Base-by-base conservation (phyloP, 2,329 filamentous ascomycete species). In the Ophiostoma fasciatum region DNA sequence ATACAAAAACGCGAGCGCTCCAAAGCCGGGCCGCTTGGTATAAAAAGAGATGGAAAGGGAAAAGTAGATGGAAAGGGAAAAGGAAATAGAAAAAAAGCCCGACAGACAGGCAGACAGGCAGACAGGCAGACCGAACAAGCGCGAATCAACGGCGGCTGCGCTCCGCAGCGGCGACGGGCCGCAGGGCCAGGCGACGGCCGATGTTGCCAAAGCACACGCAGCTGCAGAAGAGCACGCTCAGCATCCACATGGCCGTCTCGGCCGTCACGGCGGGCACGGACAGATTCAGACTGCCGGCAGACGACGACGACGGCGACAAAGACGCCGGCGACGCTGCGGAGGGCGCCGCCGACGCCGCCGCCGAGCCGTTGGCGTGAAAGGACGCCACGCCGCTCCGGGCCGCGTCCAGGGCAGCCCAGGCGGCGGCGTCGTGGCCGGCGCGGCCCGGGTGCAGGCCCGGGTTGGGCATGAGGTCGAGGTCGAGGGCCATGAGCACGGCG, bases 151-250 rank as follows among this genome's bases (percentile, higher is more conserved):
- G n/a, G n/a, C n/a, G n/a, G n/a, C n/a, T n/a, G n/a, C n/a, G n/a
- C n/a, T n/a, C n/a, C n/a, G n/a, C 29, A 1, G 18, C 14, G n/a
- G 29, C 20, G 5, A 20, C 15, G 7, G 41, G 35, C 14, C 33
- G 37, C 44, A 73, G 58, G n/a, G 78, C 76, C 45, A 96, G 59
- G 42, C 82, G 68, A 43, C 90, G 68, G 11, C 90, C 90, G 51
- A 98, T 84, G 52, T 94, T 96, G 10, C 90, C 90, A 63, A 98
- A 94, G 58, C 87, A 94, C 9, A 96, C 74, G 47, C 83, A 85
- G 50, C 83, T 92, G 58, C 90, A 94, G 54, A 94, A 98, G 34
- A 98, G 60, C 19, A 96, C 85, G 51, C 84, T 94, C 18, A 88
- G 67, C 50, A 94, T 79, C 88, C 90, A 98, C 5, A 85, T 82